A percentile compares a stretch with the other conserved stretches of the same genome.
Conservation (phyloP, 2,329 filamentous ascomycete species). For the Cytospora paraplurivora region DNA sequence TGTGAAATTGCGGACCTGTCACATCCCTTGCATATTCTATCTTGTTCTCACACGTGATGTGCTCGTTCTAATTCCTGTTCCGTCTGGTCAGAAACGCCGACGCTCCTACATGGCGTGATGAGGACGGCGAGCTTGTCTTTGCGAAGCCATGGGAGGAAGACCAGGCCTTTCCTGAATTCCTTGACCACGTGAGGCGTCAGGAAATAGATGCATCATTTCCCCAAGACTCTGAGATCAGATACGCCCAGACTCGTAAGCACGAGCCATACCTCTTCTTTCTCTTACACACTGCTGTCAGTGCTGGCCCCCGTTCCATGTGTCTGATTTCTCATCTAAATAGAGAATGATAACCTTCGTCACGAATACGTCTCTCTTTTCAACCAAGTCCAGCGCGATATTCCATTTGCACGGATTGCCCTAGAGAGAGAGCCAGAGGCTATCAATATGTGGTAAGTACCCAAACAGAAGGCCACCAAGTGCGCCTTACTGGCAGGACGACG, state of each 20-base stretch:
- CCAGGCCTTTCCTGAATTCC: constrained; percentile 63
- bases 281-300: neutral
- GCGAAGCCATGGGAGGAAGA: constrained; percentile 72
- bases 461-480: neutral
- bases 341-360: constrained; percentile 78
- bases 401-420: constrained; percentile 74
- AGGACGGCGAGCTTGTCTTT: constrained; percentile 51
- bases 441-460: constrained; percentile 63
- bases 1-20: constrained; percentile 32
- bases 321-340: constrained; percentile 40
- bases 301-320: neutral
- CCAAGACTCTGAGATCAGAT: constrained; percentile 56
- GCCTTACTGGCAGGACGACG: neutral
- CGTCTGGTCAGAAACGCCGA: constrained; percentile 46
- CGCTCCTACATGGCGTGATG: constrained; percentile 49
- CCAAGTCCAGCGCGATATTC: constrained; percentile 65
- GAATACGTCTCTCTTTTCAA: constrained; percentile 68
- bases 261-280: constrained; percentile 10
- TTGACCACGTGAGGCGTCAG: constrained; percentile 62
- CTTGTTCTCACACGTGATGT: neutral
- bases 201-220: constrained; percentile 45
- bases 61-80: constrained; percentile 3
- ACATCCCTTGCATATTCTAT: constrained; percentile 1
- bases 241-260: constrained; percentile 71
- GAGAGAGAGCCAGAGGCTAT: constrained; percentile 69